Base-by-base conservation (phyloP, 2,329 filamentous ascomycete species). In the Neophaeococcomyces mojaviensis region DNA sequence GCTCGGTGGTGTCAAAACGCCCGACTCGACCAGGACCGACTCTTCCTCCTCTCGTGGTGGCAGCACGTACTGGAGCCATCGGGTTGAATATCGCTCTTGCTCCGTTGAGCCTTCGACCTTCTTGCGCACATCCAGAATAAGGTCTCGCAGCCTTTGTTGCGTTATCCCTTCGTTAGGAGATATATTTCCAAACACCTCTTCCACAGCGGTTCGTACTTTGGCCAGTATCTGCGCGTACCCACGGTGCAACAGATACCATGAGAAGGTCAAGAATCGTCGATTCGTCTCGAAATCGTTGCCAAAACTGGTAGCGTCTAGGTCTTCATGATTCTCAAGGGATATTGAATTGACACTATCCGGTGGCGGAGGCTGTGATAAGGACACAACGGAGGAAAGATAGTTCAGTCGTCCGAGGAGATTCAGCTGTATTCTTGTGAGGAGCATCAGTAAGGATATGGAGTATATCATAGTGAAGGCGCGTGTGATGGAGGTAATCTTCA, bases 231-330 rank as follows among this genome's bases (percentile, higher is more conserved):
- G 80, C 54, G 81, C 79, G 82, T 88, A 97, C 35, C 92, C 92
- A 54, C 81, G 80, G 67, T 98, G 90, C 39, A 98, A 73, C 38
- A 98, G 71, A 89, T 90, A 98, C 92, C 92, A 98, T 67, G 88
- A 95, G 64, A 97, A 94, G 33, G 89, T 94, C 39, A 98, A 74
- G 61, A 97, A 98, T 60, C 86, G 86, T 57, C 89, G 78, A 66
- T 98, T 98, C 28, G 88, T 94, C 64, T 96, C 89, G 56, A 95
- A 96, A 65, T 98, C 92, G 64, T 86, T 90, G 36, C 88, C 88
- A 61, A 94, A 88, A 22, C 49, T 52, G 3, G 81, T 77, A 44
- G 90, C 86, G 59, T 84, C 84, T 61, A 92, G 87, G 62, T 96
- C 89, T 61, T 96, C 90, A 59, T 94, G 82, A 64, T 97, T 92